These are phyloP conservation scores for Suillus cothurnatus DNA, from an alignment of 768 basidiomycete species.

Conservation along the genomic window DNA sequence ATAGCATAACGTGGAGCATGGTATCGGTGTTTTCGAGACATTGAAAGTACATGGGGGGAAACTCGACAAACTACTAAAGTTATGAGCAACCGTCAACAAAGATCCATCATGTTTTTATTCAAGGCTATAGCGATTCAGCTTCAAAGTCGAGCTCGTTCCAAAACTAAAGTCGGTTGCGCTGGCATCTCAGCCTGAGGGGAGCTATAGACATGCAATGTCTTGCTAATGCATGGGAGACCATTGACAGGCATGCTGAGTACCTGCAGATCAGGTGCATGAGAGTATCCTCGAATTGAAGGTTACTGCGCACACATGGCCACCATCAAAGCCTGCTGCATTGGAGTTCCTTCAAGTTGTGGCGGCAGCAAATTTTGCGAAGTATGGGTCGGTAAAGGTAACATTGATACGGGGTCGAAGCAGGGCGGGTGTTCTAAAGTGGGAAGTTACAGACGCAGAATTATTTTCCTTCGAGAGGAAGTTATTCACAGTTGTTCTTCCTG, in stretches of 20 bases:
- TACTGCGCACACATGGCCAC: too few relatives aligned
- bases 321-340: conserved; percentile 59
- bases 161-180: not conserved
- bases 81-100: not conserved
- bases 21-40: too few relatives aligned
- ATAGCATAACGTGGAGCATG: too few relatives aligned
- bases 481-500: not conserved
- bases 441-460: not conserved
- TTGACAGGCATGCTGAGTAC: not conserved
- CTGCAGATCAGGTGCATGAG: not conserved
- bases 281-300: not conserved
- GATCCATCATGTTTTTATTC: not conserved
- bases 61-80: not conserved
- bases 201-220: not conserved
- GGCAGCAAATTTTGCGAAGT: conserved; percentile 36
- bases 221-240: not conserved
- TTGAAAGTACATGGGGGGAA: too few relatives aligned
- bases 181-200: not conserved
- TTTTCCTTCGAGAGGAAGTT: not conserved
- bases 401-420: conserved; percentile 34
- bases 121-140: not conserved
- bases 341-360: conserved; percentile 50
- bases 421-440: not conserved
- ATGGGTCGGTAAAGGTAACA: conserved; percentile 36
- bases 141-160: too few relatives aligned